phyloP scores from a whole-genome alignment of 2,329 filamentous ascomycete genomes.

The Botrytis fragariae region DNA sequence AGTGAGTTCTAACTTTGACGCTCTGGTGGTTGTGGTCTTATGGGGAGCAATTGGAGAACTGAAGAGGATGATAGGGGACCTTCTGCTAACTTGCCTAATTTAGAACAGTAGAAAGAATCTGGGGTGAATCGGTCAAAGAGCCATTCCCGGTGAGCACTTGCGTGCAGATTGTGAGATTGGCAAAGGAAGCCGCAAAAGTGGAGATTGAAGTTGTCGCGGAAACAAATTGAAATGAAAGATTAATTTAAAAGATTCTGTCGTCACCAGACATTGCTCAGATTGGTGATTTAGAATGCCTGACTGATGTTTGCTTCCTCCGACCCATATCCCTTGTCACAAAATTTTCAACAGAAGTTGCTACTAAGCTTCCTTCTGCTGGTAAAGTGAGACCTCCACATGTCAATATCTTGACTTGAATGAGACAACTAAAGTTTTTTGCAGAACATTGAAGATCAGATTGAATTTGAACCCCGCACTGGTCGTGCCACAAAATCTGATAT shows the following conservation, averaged over 20 bases:
- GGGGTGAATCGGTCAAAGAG: slow-evolving; percentile 17
- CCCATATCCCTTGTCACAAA: no score
- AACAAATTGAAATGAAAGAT: slow-evolving; percentile 12
- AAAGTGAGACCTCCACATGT: neutral
- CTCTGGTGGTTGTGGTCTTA: neutral
- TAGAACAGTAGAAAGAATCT: slow-evolving; percentile 16
- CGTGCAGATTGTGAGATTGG: slow-evolving; percentile 16
- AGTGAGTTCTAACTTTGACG: neutral
- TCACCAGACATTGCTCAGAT: neutral
- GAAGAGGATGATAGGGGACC: neutral
- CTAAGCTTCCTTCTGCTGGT: slow-evolving; percentile 5
- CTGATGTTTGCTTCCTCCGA: neutral
- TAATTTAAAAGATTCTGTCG: no score
- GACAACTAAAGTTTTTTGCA: neutral
- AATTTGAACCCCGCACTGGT: no score
- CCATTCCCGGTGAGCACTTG: slow-evolving; percentile 19
- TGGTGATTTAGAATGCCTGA: neutral
- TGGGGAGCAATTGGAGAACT: neutral
- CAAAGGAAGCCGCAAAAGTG: slow-evolving; percentile 11
- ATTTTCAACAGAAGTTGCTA: neutral
- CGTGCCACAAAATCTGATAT: neutral
- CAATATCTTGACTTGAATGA: neutral
- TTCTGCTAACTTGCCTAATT: neutral
- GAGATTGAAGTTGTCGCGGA: slow-evolving; percentile 19
- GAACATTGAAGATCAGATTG: no score